Conservation (phyloP, 2,329 filamentous ascomycete genomes). For the Colletotrichum cordylinicola region DNA sequence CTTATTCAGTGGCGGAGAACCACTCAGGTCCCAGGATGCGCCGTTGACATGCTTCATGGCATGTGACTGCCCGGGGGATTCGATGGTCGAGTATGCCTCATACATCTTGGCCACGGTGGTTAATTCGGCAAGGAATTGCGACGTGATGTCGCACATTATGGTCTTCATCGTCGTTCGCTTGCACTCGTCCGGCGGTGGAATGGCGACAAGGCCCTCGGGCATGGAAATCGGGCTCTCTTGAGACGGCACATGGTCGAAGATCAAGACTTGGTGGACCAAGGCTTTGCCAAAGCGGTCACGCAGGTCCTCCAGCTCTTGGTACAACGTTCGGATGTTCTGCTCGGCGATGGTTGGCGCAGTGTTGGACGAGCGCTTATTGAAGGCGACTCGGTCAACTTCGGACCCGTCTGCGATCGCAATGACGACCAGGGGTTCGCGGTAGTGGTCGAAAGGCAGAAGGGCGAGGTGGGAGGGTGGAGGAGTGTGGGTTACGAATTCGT, state of each 20-base stretch:
- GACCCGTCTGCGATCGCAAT: constrained; percentile 84
- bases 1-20: constrained; percentile 44
- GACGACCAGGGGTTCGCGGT: constrained; percentile 82
- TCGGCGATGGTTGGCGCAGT: constrained; percentile 58
- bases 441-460: constrained; percentile 88
- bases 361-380: constrained; percentile 60
- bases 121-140: constrained; percentile 76
- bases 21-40: constrained; percentile 44
- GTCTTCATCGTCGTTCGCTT: constrained; percentile 83
- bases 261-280: constrained; percentile 76
- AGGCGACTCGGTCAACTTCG: constrained; percentile 64
- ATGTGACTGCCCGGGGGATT: constrained; percentile 70
- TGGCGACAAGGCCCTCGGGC: constrained; percentile 71
- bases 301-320: constrained; percentile 74
- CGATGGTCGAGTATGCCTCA: constrained; percentile 76
- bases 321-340: constrained; percentile 62
- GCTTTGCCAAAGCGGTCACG: constrained; percentile 77
- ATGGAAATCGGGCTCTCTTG: constrained; percentile 57
- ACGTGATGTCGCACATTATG: constrained; percentile 80
- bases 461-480: constrained; percentile 81
- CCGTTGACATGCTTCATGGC: constrained; percentile 46
- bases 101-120: constrained; percentile 75
- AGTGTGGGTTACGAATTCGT: constrained; percentile 82
- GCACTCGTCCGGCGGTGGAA: constrained; percentile 72
- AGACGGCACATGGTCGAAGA: constrained; percentile 74